Base-by-base conservation (phyloP, 306 rosid genomes). In the Oemleria cerasiformis region DNA sequence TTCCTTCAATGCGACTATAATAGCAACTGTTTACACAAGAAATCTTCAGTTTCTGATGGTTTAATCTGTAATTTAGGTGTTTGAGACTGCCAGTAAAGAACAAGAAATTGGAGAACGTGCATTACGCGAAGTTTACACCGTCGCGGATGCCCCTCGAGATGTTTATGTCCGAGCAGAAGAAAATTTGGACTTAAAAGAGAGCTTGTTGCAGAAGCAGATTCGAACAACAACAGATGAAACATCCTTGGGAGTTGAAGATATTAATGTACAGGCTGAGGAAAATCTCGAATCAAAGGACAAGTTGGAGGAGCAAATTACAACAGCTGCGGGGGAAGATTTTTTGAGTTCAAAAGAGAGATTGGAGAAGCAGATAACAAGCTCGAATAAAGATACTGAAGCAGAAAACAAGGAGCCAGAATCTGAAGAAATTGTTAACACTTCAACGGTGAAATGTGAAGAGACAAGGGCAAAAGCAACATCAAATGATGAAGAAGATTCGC, bases 401-500 rank as follows among this genome's bases (percentile, higher is more conserved):
- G 36, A 30, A 30, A 30, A 30, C 36, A 30, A 30, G 7, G 64
- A 80, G 45, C 56, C 38, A 64, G 63, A 62, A 57, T 61, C 50
- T 17, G 65, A 75, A 23, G 55, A 63, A n/a, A 11, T 47, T 59
- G 19, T 38, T 48, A 56, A 51, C 21, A n/a, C 23, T 36, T 71
- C 73, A 57, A 13, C 17, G 19, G 54, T 39, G 61, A 68, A 63
- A 71, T 50, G 59, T 48, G 85, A 74, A 59, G 81, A 42, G 48
- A 57, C 19, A 0, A 45, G 45, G 3, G 36, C 43, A 43, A 70
- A 72, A 30, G 76, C 40, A 51, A 72, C 49, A 56, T 47, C 65
- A 76, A 23, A 62, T 57, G 59, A 11, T 20, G 67, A 73, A 67
- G 70, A 70, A 43, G 75, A 76, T 58, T 51, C 69, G 55, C 62